phyloP scores from a whole-genome alignment of 129 eudicot genomes.

The Apium graveolens region DNA sequence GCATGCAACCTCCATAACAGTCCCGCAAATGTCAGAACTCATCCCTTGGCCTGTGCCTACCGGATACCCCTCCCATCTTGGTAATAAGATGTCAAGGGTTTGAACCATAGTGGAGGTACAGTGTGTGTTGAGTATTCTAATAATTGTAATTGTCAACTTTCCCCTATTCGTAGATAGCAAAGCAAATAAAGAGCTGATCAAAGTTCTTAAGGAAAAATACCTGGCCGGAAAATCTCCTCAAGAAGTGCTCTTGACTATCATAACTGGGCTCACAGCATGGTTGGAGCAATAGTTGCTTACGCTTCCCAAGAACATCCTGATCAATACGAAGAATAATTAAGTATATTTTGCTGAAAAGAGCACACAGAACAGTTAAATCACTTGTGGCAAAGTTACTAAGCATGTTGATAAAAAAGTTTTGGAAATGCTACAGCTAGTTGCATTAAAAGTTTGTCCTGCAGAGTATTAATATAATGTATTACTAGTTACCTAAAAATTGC shows the following conservation, averaged over 20 bases:
- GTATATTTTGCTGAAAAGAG: no score
- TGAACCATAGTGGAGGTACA: no score
- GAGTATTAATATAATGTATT: no score
- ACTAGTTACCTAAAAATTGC: not conserved
- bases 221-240: constrained; percentile 13
- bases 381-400: not conserved
- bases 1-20: not conserved
- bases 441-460: not conserved
- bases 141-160: not conserved
- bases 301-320: constrained; percentile 86
- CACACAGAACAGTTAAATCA: no score
- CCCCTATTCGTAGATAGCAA: not conserved
- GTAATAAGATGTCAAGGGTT: no score
- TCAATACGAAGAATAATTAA: not conserved
- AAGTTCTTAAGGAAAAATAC: constrained; percentile 1
- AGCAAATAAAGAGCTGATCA: not conserved
- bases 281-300: constrained; percentile 82
- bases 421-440: not conserved
- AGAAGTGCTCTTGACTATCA: constrained; percentile 52
- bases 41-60: not conserved
- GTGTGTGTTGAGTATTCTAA: not conserved
- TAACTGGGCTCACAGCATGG: constrained; percentile 60
- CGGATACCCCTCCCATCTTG: not conserved
- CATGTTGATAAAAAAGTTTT: not conserved
- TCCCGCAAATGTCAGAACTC: not conserved